Evolutionary conservation across 148 eudicot species (phyloP).

Genomic region (Fagopyrum esculentum): DNA sequence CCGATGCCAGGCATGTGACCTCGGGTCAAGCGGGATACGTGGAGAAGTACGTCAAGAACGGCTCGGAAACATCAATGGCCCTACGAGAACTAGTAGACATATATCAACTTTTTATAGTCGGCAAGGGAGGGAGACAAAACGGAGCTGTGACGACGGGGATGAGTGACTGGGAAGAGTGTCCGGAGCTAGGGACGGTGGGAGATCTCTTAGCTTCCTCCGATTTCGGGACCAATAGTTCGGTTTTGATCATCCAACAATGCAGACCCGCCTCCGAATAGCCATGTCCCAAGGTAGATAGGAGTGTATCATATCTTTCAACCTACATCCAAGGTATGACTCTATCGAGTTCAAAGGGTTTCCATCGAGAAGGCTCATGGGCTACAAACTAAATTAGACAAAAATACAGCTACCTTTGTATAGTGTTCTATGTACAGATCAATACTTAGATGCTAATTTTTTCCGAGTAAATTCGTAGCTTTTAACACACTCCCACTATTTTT

Average conservation of each 20-base stretch:
- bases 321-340: background rate
- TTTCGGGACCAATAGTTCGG: constrained; percentile 65
- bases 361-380: background rate
- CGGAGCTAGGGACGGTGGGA: constrained; percentile 87
- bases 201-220: constrained; percentile 90
- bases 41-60: constrained; percentile 75
- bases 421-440: constrained; percentile 1
- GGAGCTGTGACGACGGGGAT: constrained; percentile 58
- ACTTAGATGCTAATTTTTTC: constrained; percentile 4
- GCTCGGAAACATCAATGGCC: constrained; percentile 58
- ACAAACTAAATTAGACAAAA: background rate
- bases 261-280: constrained; percentile 31
- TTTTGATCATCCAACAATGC: constrained; percentile 73
- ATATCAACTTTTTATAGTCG: constrained; percentile 79
- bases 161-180: constrained; percentile 98
- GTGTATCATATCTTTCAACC: background rate
- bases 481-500: background rate
- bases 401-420: background rate
- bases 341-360: background rate
- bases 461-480: background rate
- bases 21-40: constrained; percentile 84
- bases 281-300: constrained; percentile 17
- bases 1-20: constrained; percentile 53
- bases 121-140: constrained; percentile 59
- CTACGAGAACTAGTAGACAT: constrained; percentile 70